Percentiles rank a stretch among this genome's conserved stretches.
Evolutionary conservation across 768 basidiomycete species (phyloP).

Genomic region (Pisolithus sp.): DNA sequence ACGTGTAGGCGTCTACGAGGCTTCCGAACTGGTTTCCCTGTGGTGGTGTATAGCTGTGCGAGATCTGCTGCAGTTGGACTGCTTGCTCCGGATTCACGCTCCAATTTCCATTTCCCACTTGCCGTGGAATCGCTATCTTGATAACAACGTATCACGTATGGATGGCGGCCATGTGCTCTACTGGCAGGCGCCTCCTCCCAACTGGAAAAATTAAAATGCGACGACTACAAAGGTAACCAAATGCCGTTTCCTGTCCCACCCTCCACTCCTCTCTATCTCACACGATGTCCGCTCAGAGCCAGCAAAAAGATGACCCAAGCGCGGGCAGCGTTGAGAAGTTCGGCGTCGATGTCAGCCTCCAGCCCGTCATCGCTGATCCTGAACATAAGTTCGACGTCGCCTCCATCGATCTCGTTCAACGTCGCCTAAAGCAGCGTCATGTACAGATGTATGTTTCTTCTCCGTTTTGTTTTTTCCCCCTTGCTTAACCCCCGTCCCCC

Average conservation of each 20-base stretch:
- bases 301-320: not conserved
- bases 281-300: not conserved
- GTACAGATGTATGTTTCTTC: conserved; percentile 57
- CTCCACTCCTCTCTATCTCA: no score
- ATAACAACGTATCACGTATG: no score
- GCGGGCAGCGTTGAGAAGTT: conserved; percentile 7
- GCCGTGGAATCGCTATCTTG: no score
- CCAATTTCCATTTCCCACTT: no score
- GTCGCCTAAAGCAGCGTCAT: conserved; percentile 70
- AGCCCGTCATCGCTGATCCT: conserved; percentile 12
- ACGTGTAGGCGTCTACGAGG: no score
- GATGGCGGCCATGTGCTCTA: no score
- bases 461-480: not conserved
- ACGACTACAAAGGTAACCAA: not conserved
- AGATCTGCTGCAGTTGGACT: no score
- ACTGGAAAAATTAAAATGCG: no score
- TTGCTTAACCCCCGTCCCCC: not conserved
- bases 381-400: conserved; percentile 47
- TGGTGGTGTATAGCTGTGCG: no score
- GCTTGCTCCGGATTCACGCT: no score
- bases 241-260: not conserved
- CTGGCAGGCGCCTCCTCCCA: no score
- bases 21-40: no score
- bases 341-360: not conserved
- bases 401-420: conserved; percentile 65